Conservation (phyloP, 177 flowering plant species). For the Vitis hybrid region DNA sequence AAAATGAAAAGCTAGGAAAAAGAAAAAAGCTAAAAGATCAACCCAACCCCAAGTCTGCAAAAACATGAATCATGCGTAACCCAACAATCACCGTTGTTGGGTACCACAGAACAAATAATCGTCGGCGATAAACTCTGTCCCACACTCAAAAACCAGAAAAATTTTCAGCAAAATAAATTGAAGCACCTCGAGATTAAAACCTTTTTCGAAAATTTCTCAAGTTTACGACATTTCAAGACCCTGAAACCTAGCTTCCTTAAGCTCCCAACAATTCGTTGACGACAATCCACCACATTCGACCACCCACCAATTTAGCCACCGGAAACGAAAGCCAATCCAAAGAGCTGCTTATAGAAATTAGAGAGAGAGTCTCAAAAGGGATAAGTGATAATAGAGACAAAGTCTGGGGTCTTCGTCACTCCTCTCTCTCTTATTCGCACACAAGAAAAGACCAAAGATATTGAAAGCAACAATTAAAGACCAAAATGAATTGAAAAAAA, state of each 20-base stretch:
- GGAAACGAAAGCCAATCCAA: background rate
- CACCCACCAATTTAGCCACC: background rate
- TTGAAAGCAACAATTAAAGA: background rate
- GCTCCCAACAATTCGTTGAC: background rate
- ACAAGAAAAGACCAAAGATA: no score
- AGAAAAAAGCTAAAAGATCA: slow-evolving; percentile 15
- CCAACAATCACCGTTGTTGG: no score
- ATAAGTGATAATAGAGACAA: no score
- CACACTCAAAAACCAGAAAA: background rate
- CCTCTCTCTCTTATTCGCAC: no score
- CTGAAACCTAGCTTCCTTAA: background rate
- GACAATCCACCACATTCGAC: background rate
- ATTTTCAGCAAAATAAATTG: background rate
- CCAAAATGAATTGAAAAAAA: background rate
- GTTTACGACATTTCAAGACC: background rate
- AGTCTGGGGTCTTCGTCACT: rapidly evolving
- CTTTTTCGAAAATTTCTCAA: background rate
- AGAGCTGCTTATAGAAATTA: no score
- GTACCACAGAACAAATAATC: background rate
- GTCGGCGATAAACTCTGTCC: background rate
- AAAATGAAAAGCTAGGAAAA: slow-evolving; percentile 11
- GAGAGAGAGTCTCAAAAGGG: no score
- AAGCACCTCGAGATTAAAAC: background rate
- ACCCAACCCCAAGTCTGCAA: slow-evolving; percentile 2
- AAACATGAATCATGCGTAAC: background rate